Conservation (phyloP, 2,329 filamentous ascomycete species). For the Thermothelomyces thermophilus region DNA sequence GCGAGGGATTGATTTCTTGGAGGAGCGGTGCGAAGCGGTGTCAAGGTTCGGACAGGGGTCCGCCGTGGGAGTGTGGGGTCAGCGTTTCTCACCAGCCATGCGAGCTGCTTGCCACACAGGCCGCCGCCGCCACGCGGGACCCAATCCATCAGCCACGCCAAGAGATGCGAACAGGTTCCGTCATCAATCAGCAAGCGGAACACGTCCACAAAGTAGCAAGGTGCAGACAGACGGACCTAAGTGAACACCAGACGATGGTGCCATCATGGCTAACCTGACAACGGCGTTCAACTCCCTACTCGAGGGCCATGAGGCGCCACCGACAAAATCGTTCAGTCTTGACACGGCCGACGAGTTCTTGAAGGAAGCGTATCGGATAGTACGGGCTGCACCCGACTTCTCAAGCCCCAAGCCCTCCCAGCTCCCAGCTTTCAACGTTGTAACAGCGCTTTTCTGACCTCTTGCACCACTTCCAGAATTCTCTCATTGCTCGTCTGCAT, state of each 20-base stretch:
- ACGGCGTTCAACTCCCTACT: constrained; percentile 63
- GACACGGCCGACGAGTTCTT: constrained; percentile 74
- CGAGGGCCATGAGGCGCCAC: constrained; percentile 48
- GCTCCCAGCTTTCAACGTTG: background rate
- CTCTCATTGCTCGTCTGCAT: constrained; percentile 74
- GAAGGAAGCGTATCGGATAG: constrained; percentile 90
- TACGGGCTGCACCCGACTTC: constrained; percentile 35
- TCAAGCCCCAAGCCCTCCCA: background rate
- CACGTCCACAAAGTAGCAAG: background rate
- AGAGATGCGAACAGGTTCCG: background rate
- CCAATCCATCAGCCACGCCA: background rate
- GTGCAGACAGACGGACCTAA: background rate
- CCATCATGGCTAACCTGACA: constrained; percentile 55
- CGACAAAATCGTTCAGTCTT: constrained; percentile 40
- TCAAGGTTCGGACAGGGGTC: no score
- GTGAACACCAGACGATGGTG: background rate
- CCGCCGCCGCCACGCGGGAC: background rate
- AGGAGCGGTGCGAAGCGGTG: no score
- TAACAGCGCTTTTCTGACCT: background rate
- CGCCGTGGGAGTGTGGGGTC: no score
- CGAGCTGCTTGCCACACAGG: no score
- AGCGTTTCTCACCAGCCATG: no score
- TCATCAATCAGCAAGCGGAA: constrained; percentile 1
- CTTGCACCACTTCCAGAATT: constrained; percentile 53
- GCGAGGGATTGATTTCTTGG: no score